Base-by-base conservation (phyloP, 352 stramenopile genomes). In the Phytophthora litchii region DNA sequence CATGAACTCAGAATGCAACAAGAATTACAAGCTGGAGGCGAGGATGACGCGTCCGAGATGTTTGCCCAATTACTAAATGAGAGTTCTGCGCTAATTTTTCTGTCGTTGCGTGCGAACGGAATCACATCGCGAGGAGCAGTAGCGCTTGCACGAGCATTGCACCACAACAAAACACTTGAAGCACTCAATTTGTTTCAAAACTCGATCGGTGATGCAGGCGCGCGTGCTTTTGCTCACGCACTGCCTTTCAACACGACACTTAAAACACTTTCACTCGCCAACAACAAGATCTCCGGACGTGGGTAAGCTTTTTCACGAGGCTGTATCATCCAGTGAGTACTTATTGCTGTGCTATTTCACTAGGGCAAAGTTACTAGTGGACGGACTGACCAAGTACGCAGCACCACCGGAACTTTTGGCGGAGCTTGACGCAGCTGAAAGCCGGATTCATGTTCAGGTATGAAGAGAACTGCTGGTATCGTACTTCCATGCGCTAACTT, bases 131-230 rank as follows among this genome's bases (percentile, higher is more conserved):
- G 31, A 12, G 78, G 75, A 49, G 80, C 76, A 0, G 23, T 45
- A 1, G 74, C 71, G 17, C 58, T 93, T 4, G 81, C 78, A 0
- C 38, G 46, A 4, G 64, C 67, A 3, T 44, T 93, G 0, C 70
- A 70, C 0, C 23, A n/a, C 6, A 90, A 83, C 60, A 64, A 71
- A 32, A 85, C 48, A 11, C 70, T 93, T 5, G 59, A 84, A 55
- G 58, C 74, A 23, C 72, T 93, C 25, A 93, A 91, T 40, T 54
- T 91, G 29, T 93, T 91, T 35, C 71, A 85, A 21, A 93, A 93
- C 48, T 23, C 48, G 0, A 67, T 93, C 10, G 70, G 67, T 0
- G 80, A 93, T 52, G 70, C 64, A 14, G 84, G 84, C 2, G 79
- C 78, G 0, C 27, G 73, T 6, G 84, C 73, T 4, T 64, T 93